Evolutionary conservation across 257 asterid genomes (phyloP).

Genomic region (Ophiorrhiza pumila): DNA sequence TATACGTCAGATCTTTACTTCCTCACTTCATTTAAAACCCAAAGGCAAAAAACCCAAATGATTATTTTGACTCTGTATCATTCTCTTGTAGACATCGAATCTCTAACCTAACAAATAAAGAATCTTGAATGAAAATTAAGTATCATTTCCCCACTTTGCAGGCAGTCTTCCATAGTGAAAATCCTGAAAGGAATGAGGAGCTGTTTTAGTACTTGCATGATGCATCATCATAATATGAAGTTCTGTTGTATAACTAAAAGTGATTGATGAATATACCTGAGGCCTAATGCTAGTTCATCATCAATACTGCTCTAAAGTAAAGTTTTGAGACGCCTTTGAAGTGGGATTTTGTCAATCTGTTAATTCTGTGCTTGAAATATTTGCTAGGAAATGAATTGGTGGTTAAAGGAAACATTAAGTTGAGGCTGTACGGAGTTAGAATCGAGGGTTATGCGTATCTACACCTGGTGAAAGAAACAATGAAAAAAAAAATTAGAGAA

Average conservation of each 20-base stretch:
- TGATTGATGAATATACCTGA: conserved; percentile 3
- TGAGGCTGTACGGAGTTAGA: conserved; percentile 44
- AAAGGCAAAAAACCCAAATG: conserved; percentile 29
- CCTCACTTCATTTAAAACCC: conserved; percentile 38
- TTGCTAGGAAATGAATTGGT: conserved; percentile 24
- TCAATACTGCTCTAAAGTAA: neutral
- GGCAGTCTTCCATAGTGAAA: conserved; percentile 22
- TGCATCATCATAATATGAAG: conserved; percentile 1
- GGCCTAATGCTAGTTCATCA: conserved; percentile 12
- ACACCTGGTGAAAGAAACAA: conserved; percentile 56
- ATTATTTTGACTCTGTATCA: conserved; percentile 42
- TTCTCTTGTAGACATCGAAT: conserved; percentile 43
- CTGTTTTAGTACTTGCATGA: conserved; percentile 1
- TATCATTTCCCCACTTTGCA: conserved; percentile 35
- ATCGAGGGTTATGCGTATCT: conserved; percentile 40
- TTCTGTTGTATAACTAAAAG: neutral
- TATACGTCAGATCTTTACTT: conserved; percentile 46
- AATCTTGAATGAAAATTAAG: conserved; percentile 38
- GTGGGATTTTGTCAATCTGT: conserved; percentile 27
- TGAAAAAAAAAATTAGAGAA: conserved; percentile 29
- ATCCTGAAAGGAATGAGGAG: conserved; percentile 40
- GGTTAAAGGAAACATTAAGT: conserved; percentile 21
- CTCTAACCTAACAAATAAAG: conserved; percentile 46
- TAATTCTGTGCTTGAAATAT: conserved; percentile 29
- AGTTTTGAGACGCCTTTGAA: conserved; percentile 3